A percentile compares a stretch with the other conserved stretches of the same genome.
phyloP scores from a whole-genome alignment of 2,329 filamentous ascomycete genomes.

The Acrocalymma vagum region DNA sequence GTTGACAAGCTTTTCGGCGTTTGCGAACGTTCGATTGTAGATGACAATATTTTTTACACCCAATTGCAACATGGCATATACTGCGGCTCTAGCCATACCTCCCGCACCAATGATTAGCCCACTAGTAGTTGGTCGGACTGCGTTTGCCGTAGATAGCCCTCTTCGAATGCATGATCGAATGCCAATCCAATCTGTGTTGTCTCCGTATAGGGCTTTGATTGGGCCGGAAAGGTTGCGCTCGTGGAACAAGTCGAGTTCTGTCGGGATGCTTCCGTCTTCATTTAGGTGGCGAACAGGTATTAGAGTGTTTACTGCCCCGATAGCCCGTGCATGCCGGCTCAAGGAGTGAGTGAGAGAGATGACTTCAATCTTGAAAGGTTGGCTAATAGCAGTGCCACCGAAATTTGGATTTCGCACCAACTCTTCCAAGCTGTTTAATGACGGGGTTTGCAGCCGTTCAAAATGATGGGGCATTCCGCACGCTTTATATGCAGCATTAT shows the following conservation, averaged over 20 bases:
- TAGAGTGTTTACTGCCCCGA: constrained; percentile 78
- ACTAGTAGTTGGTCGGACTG: constrained; percentile 61
- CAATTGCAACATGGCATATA: constrained; percentile 81
- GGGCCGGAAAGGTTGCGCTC: constrained; percentile 71
- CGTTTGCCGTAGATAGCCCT: constrained; percentile 74
- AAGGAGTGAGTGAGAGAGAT: constrained; percentile 70
- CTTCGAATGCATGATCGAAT: constrained; percentile 76
- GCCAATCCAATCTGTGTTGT: constrained; percentile 85
- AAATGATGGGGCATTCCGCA: constrained; percentile 75
- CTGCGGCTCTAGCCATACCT: constrained; percentile 79
- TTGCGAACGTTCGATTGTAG: constrained; percentile 72
- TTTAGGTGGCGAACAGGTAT: constrained; percentile 72
- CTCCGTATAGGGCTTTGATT: constrained; percentile 74
- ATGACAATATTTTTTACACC: constrained; percentile 79
- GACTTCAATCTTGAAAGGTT: constrained; percentile 78
- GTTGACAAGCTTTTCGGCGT: constrained; percentile 70
- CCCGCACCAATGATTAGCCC: constrained; percentile 65
- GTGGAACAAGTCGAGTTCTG: constrained; percentile 59
- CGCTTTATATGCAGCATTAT: constrained; percentile 72
- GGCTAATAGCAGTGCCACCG: constrained; percentile 74
- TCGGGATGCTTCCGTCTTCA: constrained; percentile 64
- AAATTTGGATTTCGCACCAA: constrained; percentile 72
- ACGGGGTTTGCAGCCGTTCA: constrained; percentile 66
- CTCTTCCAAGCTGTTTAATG: constrained; percentile 67
- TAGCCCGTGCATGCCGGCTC: constrained; percentile 75